Evolutionary conservation across 2,329 filamentous ascomycete genomes (phyloP).

Genomic region (Elsinoe batatas): DNA sequence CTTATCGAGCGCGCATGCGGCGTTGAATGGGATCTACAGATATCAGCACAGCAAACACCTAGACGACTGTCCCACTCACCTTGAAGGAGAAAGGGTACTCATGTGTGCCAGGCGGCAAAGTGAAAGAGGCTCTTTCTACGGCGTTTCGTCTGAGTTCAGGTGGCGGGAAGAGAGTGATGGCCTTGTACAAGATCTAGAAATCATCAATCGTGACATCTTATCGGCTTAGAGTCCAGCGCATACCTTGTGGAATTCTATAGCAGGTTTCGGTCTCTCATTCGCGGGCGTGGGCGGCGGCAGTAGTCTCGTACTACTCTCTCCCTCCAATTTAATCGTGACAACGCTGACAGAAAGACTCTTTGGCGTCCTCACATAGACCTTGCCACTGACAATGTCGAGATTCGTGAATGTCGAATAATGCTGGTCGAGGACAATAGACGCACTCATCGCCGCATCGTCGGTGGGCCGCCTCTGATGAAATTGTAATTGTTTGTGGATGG

Average conservation of each 20-base stretch:
- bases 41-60: not conserved
- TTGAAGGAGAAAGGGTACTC: constrained; percentile 72
- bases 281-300: constrained; percentile 36
- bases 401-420: constrained; percentile 47
- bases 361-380: constrained; percentile 35
- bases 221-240: constrained; percentile 8
- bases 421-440: constrained; percentile 26
- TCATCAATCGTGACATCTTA: not conserved
- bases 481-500: too few species aligned
- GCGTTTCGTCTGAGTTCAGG: constrained; percentile 32
- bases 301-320: constrained; percentile 62
- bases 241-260: constrained; percentile 44
- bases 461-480: not conserved
- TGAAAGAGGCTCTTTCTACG: constrained; percentile 38
- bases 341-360: constrained; percentile 38
- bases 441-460: constrained; percentile 19
- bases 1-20: constrained; percentile 47
- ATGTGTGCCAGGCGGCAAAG: constrained; percentile 59
- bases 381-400: constrained; percentile 60
- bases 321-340: constrained; percentile 74
- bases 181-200: constrained; percentile 60
- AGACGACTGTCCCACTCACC: constrained; percentile 36
- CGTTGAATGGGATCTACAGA: constrained; percentile 53
- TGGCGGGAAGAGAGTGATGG: constrained; percentile 62
- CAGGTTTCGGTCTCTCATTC: constrained; percentile 35